phyloP scores from a whole-genome alignment of 139 green algal species.

The Astrephomene gubernaculifera region DNA sequence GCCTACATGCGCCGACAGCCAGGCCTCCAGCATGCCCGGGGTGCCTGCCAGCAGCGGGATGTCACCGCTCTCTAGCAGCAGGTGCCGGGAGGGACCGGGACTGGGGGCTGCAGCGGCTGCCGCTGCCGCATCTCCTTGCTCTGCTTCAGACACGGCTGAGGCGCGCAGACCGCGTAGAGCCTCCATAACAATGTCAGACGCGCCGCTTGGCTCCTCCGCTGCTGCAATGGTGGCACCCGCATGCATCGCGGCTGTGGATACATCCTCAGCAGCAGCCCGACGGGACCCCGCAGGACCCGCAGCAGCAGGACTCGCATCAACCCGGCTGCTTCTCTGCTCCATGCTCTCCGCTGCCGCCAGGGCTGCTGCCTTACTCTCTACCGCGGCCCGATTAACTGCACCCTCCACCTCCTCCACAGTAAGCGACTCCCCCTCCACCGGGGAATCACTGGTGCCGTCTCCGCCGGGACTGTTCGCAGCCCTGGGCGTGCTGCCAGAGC shows the following conservation, averaged over 20 bases:
- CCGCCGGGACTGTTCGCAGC: no score
- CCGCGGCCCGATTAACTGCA: no score
- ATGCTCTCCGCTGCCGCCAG: no score
- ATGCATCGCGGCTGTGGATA: background rate
- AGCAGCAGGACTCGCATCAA: no score
- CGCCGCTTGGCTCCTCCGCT: background rate
- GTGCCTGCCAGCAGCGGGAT: conserved; percentile 32
- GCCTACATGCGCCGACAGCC: conserved; percentile 33
- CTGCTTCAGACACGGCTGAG: background rate
- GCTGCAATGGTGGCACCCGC: background rate
- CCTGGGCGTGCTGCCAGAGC: no score
- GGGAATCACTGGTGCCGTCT: no score
- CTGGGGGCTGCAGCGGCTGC: background rate
- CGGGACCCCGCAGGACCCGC: background rate
- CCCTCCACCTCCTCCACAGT: background rate
- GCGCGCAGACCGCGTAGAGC: background rate
- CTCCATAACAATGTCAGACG: background rate
- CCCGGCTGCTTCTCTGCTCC: no score
- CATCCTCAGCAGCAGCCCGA: background rate
- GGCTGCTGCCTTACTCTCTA: no score
- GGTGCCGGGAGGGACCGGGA: background rate
- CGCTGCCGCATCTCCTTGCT: background rate
- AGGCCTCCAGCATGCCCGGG: conserved; percentile 44
- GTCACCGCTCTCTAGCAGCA: conserved; percentile 32
- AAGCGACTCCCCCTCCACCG: background rate